Evolutionary conservation across 2,329 filamentous ascomycete genomes (phyloP).

Genomic region (Alternaria brassicicola): DNA sequence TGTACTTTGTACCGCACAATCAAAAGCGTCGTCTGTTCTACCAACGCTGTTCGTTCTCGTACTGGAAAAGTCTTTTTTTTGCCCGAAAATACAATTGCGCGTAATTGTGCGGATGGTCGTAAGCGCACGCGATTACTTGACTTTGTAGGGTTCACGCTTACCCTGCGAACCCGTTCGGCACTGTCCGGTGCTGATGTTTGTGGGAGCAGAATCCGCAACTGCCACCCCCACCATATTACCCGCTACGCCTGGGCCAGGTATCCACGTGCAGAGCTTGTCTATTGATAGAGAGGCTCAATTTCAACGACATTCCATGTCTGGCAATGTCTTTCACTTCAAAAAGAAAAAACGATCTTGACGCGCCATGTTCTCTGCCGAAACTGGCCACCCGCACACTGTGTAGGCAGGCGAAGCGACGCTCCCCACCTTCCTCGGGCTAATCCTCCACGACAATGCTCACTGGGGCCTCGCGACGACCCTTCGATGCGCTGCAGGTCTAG

Average conservation of each 20-base stretch:
- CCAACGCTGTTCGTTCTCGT: background rate
- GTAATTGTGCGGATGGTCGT: background rate
- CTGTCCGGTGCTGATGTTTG: constrained; percentile 15
- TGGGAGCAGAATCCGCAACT: constrained; percentile 5
- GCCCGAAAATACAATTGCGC: background rate
- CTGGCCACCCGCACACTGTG: constrained; percentile 1
- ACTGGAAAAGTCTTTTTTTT: background rate
- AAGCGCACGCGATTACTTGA: background rate
- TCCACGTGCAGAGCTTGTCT: constrained; percentile 18
- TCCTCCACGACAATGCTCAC: constrained; percentile 2
- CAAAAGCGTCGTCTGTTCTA: constrained; percentile 22
- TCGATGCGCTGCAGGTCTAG: constrained; percentile 10
- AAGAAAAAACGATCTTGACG: background rate
- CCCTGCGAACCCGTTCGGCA: background rate
- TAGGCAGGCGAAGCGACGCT: background rate
- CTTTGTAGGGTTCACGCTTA: background rate
- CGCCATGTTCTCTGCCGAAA: background rate
- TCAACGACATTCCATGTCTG: constrained; percentile 23
- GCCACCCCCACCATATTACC: constrained; percentile 14
- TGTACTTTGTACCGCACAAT: constrained; percentile 21
- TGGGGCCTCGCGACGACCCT: constrained; percentile 3
- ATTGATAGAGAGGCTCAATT: constrained; percentile 26
- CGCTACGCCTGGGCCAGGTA: constrained; percentile 16
- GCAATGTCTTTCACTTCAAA: background rate
- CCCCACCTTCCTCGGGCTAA: constrained; percentile 1